phyloP scores from a whole-genome alignment of 78 protist species.

The Polysphondylium violaceum region DNA sequence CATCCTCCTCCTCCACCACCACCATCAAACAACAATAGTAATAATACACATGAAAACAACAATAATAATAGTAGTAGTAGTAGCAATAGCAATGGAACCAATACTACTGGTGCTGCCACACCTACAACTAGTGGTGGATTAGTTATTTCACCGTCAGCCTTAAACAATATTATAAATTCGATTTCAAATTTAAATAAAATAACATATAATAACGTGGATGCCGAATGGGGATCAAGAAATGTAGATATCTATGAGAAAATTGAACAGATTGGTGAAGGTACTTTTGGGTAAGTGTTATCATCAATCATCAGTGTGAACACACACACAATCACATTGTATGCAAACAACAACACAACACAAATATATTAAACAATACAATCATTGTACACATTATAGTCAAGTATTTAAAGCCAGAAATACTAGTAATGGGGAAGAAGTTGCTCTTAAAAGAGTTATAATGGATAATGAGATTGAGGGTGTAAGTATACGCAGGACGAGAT shows the following conservation, averaged over 20 bases:
- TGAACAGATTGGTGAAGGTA: conserved; percentile 86
- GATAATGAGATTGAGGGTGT: conserved; percentile 94
- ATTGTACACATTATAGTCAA: conserved; percentile 21
- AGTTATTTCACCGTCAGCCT: not conserved
- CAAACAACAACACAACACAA: too few relatives aligned
- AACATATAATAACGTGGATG: conserved; percentile 6
- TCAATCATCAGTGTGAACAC: not conserved
- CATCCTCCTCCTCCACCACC: too few relatives aligned
- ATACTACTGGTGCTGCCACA: too few relatives aligned
- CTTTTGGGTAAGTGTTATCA: conserved; percentile 73
- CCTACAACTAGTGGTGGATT: not conserved
- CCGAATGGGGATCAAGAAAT: conserved; percentile 81
- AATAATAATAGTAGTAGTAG: too few relatives aligned
- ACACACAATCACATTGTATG: too few relatives aligned
- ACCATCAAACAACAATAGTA: too few relatives aligned
- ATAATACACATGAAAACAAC: too few relatives aligned
- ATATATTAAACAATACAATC: too few relatives aligned
- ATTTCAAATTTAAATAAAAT: conserved; percentile 2
- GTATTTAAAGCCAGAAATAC: conserved; percentile 88
- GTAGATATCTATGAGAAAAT: conserved; percentile 75
- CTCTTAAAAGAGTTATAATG: conserved; percentile 92
- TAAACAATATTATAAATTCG: not conserved
- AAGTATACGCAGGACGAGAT: not conserved
- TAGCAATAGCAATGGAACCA: too few relatives aligned
- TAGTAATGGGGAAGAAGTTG: conserved; percentile 87